Evolutionary conservation across 2,329 filamentous ascomycete species (phyloP).

Genomic region (Diplodia scrobiculata): DNA sequence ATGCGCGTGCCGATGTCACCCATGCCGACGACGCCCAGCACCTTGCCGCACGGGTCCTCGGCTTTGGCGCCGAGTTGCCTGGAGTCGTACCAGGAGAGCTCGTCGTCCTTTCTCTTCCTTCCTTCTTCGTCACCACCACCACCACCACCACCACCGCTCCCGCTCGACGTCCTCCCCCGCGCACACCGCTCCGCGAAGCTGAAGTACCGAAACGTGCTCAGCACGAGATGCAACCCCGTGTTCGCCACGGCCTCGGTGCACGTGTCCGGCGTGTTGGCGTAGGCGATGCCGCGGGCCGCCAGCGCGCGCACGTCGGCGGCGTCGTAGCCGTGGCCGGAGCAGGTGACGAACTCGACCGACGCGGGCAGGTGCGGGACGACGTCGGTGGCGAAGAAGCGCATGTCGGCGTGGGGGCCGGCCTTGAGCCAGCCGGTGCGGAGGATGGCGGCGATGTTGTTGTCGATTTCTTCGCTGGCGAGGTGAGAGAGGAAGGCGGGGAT

Average conservation of each 20-base stretch:
- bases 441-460: not conserved
- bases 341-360: not conserved
- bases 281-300: slow-evolving; percentile 56
- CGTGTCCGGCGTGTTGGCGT: slow-evolving; percentile 72
- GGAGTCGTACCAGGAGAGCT: slow-evolving; percentile 62
- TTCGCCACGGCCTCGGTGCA: slow-evolving; percentile 74
- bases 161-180: slow-evolving; percentile 38
- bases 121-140: not conserved
- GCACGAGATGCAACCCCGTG: slow-evolving; percentile 67
- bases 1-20: slow-evolving; percentile 60
- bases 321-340: slow-evolving; percentile 12
- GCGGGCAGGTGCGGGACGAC: not conserved
- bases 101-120: too few species aligned
- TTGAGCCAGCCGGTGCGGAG: slow-evolving; percentile 23
- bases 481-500: not conserved
- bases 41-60: slow-evolving; percentile 63
- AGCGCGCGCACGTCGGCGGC: slow-evolving; percentile 1
- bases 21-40: slow-evolving; percentile 62
- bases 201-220: slow-evolving; percentile 69
- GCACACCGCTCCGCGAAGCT: slow-evolving; percentile 65
- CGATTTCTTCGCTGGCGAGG: not conserved
- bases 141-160: too few species aligned
- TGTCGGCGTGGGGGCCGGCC: not conserved
- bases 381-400: not conserved
- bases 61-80: slow-evolving; percentile 60